Percentiles rank a stretch among this genome's conserved stretches.
phyloP scores from a whole-genome alignment of 2,329 filamentous ascomycete genomes.

The Pseudogymnoascus sp. region DNA sequence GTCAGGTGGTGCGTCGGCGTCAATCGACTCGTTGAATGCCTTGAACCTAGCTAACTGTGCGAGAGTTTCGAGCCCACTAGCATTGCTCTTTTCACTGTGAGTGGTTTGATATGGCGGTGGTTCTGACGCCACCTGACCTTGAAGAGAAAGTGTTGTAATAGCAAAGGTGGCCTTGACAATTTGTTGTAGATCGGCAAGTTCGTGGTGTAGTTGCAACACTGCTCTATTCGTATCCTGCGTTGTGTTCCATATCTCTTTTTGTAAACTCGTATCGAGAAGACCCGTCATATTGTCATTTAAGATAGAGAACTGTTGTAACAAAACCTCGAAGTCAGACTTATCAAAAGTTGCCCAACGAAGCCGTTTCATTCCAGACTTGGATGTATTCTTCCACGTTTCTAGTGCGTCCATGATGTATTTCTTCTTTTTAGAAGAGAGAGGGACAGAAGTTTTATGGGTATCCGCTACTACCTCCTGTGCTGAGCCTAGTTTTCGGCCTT shows the following conservation, averaged over 20 bases:
- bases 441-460: slow-evolving; percentile 32
- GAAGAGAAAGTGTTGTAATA: slow-evolving; percentile 30
- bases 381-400: slow-evolving; percentile 31
- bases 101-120: slow-evolving; percentile 10
- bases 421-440: slow-evolving; percentile 33
- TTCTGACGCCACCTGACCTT: slow-evolving; percentile 29
- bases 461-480: slow-evolving; percentile 36
- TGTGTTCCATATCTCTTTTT: slow-evolving; percentile 39
- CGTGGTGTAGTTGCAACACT: slow-evolving; percentile 39
- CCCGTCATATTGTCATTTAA: slow-evolving; percentile 42
- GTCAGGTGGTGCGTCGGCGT: slow-evolving; percentile 29
- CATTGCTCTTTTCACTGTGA: slow-evolving; percentile 24
- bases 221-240: slow-evolving; percentile 41
- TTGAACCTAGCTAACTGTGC: slow-evolving; percentile 42
- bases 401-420: slow-evolving; percentile 39
- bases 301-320: slow-evolving; percentile 36
- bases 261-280: slow-evolving; percentile 38
- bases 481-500: slow-evolving; percentile 26
- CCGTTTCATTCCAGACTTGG: slow-evolving; percentile 25
- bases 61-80: slow-evolving; percentile 34
- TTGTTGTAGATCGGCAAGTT: slow-evolving; percentile 37
- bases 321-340: slow-evolving; percentile 37
- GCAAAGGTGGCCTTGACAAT: slow-evolving; percentile 34
- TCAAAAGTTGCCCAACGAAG: slow-evolving; percentile 40
- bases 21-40: slow-evolving; percentile 41